Percentiles rank a stretch among this genome's conserved stretches.
phyloP scores from a whole-genome alignment of 441 rosid genomes.

The Erysimum cheiri region DNA sequence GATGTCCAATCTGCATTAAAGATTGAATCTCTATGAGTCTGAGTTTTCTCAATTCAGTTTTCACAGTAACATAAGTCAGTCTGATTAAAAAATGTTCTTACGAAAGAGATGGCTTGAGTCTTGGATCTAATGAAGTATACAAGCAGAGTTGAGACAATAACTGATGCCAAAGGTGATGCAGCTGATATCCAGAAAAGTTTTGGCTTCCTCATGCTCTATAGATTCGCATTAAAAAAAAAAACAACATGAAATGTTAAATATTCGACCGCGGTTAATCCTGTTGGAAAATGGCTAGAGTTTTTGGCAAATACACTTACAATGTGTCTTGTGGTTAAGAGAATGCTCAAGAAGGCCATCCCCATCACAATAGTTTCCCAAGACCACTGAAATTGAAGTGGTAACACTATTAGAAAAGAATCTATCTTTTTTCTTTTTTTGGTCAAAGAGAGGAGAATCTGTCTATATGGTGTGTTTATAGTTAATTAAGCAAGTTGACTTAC shows the following conservation, averaged over 20 bases:
- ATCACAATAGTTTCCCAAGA: slow-evolving; percentile 82
- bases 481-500: slow-evolving; percentile 45
- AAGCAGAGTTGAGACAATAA: slow-evolving; percentile 70
- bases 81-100: slow-evolving; percentile 48
- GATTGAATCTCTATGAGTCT: slow-evolving; percentile 19
- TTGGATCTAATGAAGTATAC: slow-evolving; percentile 70
- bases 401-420: slow-evolving; percentile 30
- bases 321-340: slow-evolving; percentile 79
- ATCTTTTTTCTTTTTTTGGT: too few relatives aligned
- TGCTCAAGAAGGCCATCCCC: slow-evolving; percentile 77
- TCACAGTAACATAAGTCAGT: slow-evolving; percentile 9
- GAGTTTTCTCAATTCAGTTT: slow-evolving; percentile 6
- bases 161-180: slow-evolving; percentile 86
- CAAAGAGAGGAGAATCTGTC: too few relatives aligned
- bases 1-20: slow-evolving; percentile 76
- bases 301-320: slow-evolving; percentile 61
- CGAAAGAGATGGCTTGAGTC: slow-evolving; percentile 67
- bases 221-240: not conserved
- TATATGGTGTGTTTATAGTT: not conserved
- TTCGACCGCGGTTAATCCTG: not conserved
- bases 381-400: slow-evolving; percentile 65
- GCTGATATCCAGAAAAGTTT: slow-evolving; percentile 94
- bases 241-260: slow-evolving; percentile 11
- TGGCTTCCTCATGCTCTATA: slow-evolving; percentile 80
- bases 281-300: not conserved